Evolutionary conservation across 352 stramenopile genomes (phyloP).

Genomic region (Phytophthora pistaciae): DNA sequence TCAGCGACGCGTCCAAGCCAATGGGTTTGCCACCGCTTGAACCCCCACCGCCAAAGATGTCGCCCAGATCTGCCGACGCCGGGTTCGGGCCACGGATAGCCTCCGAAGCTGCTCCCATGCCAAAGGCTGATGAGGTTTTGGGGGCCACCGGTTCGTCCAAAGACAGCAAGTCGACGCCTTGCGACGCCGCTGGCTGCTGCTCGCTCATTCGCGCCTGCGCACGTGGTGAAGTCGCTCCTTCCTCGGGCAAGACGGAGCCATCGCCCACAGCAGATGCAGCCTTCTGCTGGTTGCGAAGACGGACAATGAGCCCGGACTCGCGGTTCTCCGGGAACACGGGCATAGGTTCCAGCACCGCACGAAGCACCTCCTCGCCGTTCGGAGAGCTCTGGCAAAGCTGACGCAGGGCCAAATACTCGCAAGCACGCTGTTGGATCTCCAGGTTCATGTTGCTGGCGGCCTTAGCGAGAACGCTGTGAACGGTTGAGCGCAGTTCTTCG

Average conservation of each 20-base stretch:
- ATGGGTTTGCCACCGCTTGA: conserved; percentile 29
- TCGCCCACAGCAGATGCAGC: conserved; percentile 33
- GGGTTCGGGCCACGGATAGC: conserved; percentile 60
- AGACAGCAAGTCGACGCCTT: conserved; percentile 58
- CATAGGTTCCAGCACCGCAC: conserved; percentile 97
- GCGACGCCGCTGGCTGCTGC: conserved; percentile 16
- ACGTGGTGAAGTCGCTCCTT: conserved; percentile 21
- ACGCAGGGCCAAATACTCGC: conserved; percentile 96
- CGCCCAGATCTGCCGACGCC: conserved; percentile 53
- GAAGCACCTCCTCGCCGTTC: conserved; percentile 81
- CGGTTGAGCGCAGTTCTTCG: conserved; percentile 86
- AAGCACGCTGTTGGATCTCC: conserved; percentile 98
- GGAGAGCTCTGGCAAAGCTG: conserved; percentile 56
- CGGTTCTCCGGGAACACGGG: conserved; percentile 96
- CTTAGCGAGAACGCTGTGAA: conserved; percentile 94
- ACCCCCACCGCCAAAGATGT: conserved; percentile 54
- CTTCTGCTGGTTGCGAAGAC: conserved; percentile 80
- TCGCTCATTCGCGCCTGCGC: conserved; percentile 19
- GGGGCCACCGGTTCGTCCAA: conserved; percentile 48
- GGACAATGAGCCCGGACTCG: conserved; percentile 74
- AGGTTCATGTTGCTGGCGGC: conserved; percentile 96
- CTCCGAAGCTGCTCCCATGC: conserved; percentile 31
- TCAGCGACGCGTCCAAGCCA: conserved; percentile 54
- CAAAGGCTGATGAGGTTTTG: conserved; percentile 22
- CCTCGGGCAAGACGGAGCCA: conserved; percentile 18